Percentiles rank a stretch among this genome's conserved stretches.
Conservation (phyloP, 179 eudicot genomes). For the Sideroxylon spinosum region DNA sequence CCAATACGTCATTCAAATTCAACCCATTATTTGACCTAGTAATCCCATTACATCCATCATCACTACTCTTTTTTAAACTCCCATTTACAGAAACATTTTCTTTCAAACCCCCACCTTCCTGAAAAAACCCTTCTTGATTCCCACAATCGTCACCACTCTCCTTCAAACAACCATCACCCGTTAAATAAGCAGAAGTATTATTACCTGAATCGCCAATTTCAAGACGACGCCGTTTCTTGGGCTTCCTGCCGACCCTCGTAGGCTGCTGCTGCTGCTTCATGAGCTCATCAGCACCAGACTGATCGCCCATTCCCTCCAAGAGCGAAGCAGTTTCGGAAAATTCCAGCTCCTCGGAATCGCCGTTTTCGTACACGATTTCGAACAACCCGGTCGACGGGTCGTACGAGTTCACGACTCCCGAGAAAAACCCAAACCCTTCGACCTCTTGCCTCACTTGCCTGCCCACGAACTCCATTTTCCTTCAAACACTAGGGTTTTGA, state of each 20-base stretch:
- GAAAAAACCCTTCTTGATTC: slow-evolving; percentile 1
- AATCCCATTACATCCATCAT: neutral
- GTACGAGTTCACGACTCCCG: slow-evolving; percentile 51
- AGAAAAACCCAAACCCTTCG: slow-evolving; percentile 44
- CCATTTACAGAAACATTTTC: slow-evolving; percentile 19
- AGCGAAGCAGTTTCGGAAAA: slow-evolving; percentile 29
- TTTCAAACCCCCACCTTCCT: slow-evolving; percentile 20
- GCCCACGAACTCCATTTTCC: slow-evolving; percentile 68
- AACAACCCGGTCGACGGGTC: slow-evolving; percentile 52
- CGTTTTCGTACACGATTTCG: slow-evolving; percentile 50
- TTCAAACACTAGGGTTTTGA: neutral
- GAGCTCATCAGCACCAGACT: slow-evolving; percentile 16
- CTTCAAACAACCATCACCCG: slow-evolving; percentile 3
- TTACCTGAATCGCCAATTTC: slow-evolving; percentile 39
- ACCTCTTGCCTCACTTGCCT: slow-evolving; percentile 52
- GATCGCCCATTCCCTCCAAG: slow-evolving; percentile 17
- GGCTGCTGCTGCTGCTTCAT: slow-evolving; percentile 14
- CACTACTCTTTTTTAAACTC: slow-evolving; percentile 10
- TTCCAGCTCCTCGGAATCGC: slow-evolving; percentile 61
- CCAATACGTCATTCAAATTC: slow-evolving; percentile 43
- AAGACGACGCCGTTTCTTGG: slow-evolving; percentile 36
- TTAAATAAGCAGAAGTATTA: slow-evolving; percentile 21
- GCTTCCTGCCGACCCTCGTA: slow-evolving; percentile 35
- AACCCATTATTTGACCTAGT: slow-evolving; percentile 25
- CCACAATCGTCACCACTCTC: neutral